Evolutionary conservation across 1,284 basidiomycete species (phyloP).

Genomic region (Cryptococcus maquisensis): DNA sequence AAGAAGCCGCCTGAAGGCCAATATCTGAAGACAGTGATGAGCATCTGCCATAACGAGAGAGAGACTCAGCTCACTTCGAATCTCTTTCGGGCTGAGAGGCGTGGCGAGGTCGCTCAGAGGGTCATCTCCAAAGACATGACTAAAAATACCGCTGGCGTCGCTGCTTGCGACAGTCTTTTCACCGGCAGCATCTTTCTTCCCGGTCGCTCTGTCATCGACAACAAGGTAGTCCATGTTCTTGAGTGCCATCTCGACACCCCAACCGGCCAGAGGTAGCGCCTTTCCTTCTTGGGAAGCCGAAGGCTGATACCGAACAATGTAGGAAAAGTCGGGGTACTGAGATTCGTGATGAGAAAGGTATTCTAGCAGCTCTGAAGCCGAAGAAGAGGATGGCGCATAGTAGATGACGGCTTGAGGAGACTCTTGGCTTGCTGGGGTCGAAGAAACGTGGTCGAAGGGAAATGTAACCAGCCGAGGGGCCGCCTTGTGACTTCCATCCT

Average conservation of each 20-base stretch:
- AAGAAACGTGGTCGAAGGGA: constrained; percentile 25
- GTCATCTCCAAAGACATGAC: constrained; percentile 34
- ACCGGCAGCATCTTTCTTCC: neutral
- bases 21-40: constrained; percentile 54
- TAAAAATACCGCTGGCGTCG: constrained; percentile 13
- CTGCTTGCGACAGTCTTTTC: neutral
- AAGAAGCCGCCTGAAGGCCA: constrained; percentile 66
- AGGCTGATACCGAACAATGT: constrained; percentile 66
- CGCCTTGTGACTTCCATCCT: constrained; percentile 43
- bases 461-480: constrained; percentile 4
- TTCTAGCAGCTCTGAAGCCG: constrained; percentile 64
- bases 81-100: constrained; percentile 63
- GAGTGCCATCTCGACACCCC: constrained; percentile 84
- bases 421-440: constrained; percentile 54
- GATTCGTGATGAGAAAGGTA: constrained; percentile 57
- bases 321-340: constrained; percentile 57
- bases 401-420: constrained; percentile 65
- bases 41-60: neutral
- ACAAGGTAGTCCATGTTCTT: constrained; percentile 98
- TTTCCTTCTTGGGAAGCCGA: neutral
- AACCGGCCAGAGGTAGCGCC: constrained; percentile 66
- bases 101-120: constrained; percentile 54
- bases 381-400: constrained; percentile 56
- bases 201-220: constrained; percentile 67
- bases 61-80: constrained; percentile 50